Conservation (phyloP, 2,329 filamentous ascomycete genomes). For the Parafenestella ontariensis region DNA sequence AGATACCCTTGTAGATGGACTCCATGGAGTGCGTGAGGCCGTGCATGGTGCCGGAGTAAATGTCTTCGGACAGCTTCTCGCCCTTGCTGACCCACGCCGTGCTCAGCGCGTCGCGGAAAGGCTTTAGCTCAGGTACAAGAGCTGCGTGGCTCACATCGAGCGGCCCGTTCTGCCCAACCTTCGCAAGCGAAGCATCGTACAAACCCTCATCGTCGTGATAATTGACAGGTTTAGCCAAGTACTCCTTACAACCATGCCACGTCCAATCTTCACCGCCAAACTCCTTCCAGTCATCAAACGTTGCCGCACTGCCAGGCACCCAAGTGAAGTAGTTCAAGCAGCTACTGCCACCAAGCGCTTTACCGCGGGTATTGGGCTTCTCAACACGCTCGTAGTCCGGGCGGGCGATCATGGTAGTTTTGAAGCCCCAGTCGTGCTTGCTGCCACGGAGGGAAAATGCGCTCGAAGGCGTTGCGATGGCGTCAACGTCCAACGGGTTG, state of each 20-base stretch:
- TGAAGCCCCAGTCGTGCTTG: slow-evolving; percentile 67
- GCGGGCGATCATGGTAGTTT: slow-evolving; percentile 66
- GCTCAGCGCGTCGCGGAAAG: slow-evolving; percentile 59
- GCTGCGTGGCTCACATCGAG: slow-evolving; percentile 63
- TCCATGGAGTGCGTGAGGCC: slow-evolving; percentile 63
- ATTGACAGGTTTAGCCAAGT: slow-evolving; percentile 62
- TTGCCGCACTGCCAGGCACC: slow-evolving; percentile 64
- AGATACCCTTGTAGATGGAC: slow-evolving; percentile 64
- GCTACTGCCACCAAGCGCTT: slow-evolving; percentile 65
- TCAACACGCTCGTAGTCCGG: slow-evolving; percentile 67
- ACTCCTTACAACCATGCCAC: slow-evolving; percentile 60
- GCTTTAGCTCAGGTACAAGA: slow-evolving; percentile 59
- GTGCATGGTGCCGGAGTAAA: slow-evolving; percentile 63
- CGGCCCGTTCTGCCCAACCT: slow-evolving; percentile 61
- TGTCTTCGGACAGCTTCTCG: slow-evolving; percentile 59
- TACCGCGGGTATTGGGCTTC: slow-evolving; percentile 69
- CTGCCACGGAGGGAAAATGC: slow-evolving; percentile 63
- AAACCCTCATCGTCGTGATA: slow-evolving; percentile 63
- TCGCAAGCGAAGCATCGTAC: slow-evolving; percentile 55
- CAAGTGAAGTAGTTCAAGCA: slow-evolving; percentile 70
- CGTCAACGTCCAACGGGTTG: slow-evolving; percentile 11
- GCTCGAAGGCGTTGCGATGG: slow-evolving; percentile 60
- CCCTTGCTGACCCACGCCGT: slow-evolving; percentile 64
- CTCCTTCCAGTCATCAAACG: slow-evolving; percentile 61
- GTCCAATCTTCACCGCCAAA: slow-evolving; percentile 61